Evolutionary conservation across 306 rosid genomes (phyloP).

Genomic region (Castanea mollissima): DNA sequence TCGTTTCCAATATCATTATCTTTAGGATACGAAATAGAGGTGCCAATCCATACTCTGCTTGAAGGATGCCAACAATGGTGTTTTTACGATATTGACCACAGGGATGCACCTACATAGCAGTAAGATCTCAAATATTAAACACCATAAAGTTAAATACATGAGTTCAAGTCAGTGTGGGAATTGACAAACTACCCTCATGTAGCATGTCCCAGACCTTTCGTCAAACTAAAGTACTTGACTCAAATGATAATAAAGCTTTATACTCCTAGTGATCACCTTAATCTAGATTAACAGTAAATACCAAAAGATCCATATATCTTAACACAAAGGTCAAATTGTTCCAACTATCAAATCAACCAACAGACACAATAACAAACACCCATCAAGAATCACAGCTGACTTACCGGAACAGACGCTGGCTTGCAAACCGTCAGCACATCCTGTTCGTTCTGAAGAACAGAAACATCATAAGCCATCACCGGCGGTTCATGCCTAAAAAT

Average conservation of each 20-base stretch:
- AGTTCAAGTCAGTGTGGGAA: not conserved
- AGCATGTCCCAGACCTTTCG: not conserved
- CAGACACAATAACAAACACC: not conserved
- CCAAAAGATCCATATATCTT: not conserved
- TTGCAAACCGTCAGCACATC: slow-evolving; percentile 77
- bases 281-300: not conserved
- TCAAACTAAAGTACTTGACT: not conserved
- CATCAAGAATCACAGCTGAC: slow-evolving; percentile 19
- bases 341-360: not conserved
- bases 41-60: slow-evolving; percentile 83
- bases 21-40: slow-evolving; percentile 91
- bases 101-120: slow-evolving; percentile 80
- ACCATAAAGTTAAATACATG: not conserved
- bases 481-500: slow-evolving; percentile 90
- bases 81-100: slow-evolving; percentile 99
- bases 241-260: not conserved
- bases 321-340: not conserved
- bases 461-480: slow-evolving; percentile 63
- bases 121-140: slow-evolving; percentile 31
- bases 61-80: slow-evolving; percentile 87
- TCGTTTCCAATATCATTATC: slow-evolving; percentile 10
- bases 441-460: slow-evolving; percentile 49
- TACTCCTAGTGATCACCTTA: not conserved
- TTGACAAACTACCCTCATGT: slow-evolving; percentile 3
- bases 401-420: slow-evolving; percentile 89